Percentiles rank a stretch among this genome's conserved stretches.
Evolutionary conservation across 768 basidiomycete genomes (phyloP).

Genomic region (Lentinula raphanica): DNA sequence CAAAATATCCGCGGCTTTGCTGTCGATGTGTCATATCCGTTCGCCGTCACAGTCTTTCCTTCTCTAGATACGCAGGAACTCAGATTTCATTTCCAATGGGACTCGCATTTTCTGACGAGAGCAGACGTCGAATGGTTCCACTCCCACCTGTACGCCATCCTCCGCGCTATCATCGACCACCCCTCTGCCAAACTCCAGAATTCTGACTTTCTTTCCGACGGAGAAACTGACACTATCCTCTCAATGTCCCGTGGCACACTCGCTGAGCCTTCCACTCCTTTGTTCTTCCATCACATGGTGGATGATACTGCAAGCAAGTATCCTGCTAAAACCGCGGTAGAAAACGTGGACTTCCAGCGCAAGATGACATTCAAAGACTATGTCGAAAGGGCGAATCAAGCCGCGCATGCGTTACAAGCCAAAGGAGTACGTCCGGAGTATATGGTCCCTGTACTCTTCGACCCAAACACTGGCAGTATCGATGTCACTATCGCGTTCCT

Average conservation of each 20-base stretch:
- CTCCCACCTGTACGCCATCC: not conserved
- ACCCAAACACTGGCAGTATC: slow-evolving; percentile 8
- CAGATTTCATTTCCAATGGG: not conserved
- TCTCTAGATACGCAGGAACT: not conserved
- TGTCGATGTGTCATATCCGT: not conserved
- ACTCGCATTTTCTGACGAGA: not conserved
- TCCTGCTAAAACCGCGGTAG: not conserved
- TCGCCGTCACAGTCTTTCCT: not conserved
- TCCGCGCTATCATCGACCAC: not conserved
- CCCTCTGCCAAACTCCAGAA: not conserved
- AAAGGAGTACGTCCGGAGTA: not conserved
- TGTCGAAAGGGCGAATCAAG: not conserved
- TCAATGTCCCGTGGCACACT: not conserved
- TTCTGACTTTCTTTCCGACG: not conserved
- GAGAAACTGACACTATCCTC: not conserved
- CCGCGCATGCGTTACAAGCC: not conserved
- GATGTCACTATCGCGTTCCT: slow-evolving; percentile 17
- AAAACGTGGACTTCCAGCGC: not conserved
- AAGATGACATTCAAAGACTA: slow-evolving; percentile 8
- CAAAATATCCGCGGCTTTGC: not conserved
- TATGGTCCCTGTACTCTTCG: slow-evolving; percentile 6
- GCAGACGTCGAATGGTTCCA: not conserved
- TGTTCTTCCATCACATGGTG: not conserved
- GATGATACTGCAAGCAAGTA: not conserved
- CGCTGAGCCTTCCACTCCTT: not conserved